Conservation (phyloP, 495 filamentous ascomycete species). For the Penicillium egyptiacum region DNA sequence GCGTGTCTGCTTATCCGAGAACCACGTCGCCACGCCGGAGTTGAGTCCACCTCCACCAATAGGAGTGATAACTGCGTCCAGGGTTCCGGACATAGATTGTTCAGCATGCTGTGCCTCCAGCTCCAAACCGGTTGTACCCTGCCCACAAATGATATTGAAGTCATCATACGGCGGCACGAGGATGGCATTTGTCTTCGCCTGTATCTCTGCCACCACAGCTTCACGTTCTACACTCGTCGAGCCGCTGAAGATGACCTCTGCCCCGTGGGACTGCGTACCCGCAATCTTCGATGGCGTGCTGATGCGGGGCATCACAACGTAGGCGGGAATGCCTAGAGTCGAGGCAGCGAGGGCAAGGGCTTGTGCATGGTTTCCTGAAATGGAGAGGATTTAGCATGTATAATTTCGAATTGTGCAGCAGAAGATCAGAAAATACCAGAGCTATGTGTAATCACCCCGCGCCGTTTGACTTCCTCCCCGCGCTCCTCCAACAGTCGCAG, state of each 20-base stretch:
- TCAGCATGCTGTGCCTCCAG: slow-evolving; percentile 67
- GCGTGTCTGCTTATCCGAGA: slow-evolving; percentile 59
- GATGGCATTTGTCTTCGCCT: slow-evolving; percentile 66
- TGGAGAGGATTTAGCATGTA: slow-evolving; percentile 11
- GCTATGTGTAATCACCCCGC: slow-evolving; percentile 88
- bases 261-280: slow-evolving; percentile 72
- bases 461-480: slow-evolving; percentile 54
- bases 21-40: slow-evolving; percentile 75
- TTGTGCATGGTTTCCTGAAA: slow-evolving; percentile 88
- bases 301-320: slow-evolving; percentile 90
- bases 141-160: slow-evolving; percentile 84
- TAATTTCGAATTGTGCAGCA: background rate
- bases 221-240: slow-evolving; percentile 79
- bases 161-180: slow-evolving; percentile 91
- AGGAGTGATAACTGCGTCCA: slow-evolving; percentile 83
- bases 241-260: slow-evolving; percentile 78
- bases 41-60: slow-evolving; percentile 89
- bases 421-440: slow-evolving; percentile 56
- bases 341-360: slow-evolving; percentile 85
- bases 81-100: slow-evolving; percentile 19
- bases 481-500: slow-evolving; percentile 65
- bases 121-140: slow-evolving; percentile 87
- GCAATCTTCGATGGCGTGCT: slow-evolving; percentile 82
- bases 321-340: slow-evolving; percentile 61
- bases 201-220: slow-evolving; percentile 65